phyloP scores from a whole-genome alignment of 371 early-diverging fungal genomes.

The Actinomortierella wolfii region DNA sequence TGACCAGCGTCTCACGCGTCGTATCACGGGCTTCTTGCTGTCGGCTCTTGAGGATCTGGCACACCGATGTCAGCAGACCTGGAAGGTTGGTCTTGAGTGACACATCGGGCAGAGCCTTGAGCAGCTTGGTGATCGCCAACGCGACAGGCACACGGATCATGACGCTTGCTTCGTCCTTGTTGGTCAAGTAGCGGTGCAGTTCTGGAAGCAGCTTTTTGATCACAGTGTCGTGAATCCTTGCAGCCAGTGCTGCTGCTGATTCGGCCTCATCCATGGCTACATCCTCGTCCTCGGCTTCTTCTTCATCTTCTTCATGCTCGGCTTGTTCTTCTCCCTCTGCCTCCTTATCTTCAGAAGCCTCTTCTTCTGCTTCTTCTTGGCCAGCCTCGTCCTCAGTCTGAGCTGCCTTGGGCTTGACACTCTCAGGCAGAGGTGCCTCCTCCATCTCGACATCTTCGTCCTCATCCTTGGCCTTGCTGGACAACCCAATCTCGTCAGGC shows the following conservation, averaged over 20 bases:
- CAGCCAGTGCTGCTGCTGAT: conserved; percentile 42
- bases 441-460: conserved; percentile 48
- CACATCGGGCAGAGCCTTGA: conserved; percentile 77
- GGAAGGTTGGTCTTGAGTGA: conserved; percentile 83
- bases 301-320: conserved; percentile 40
- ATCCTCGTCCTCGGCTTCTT: conserved; percentile 32
- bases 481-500: too few relatives aligned
- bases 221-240: conserved; percentile 72
- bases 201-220: conserved; percentile 78
- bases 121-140: conserved; percentile 80
- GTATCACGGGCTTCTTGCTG: conserved; percentile 85
- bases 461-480: conserved; percentile 14
- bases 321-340: conserved; percentile 46
- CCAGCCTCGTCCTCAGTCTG: conserved; percentile 42
- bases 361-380: conserved; percentile 16
- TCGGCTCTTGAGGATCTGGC: conserved; percentile 84
- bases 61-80: conserved; percentile 81
- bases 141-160: conserved; percentile 87
- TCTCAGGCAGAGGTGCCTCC: conserved; percentile 41
- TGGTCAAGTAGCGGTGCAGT: conserved; percentile 69
- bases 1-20: conserved; percentile 84
- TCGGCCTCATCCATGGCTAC: conserved; percentile 32
- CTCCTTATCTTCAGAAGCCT: conserved; percentile 34
- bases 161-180: conserved; percentile 74
- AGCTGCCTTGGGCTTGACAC: conserved; percentile 16